Conservation (phyloP, 139 green algal species). For the Diplosphaera chodatii region DNA sequence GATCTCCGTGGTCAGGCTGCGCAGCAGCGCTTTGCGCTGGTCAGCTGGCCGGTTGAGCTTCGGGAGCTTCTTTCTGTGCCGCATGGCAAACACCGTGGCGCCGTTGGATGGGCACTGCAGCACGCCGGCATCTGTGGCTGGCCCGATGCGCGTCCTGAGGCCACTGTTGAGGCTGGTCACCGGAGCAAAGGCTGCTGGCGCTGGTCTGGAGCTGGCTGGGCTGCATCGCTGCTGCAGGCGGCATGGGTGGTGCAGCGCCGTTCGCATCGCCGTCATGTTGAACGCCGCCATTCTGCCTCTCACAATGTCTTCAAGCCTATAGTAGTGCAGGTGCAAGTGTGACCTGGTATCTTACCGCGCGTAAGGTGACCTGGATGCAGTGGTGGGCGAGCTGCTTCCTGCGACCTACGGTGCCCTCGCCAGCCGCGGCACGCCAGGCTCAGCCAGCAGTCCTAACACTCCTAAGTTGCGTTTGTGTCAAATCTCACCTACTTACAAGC, state of each 20-base stretch:
- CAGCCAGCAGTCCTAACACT: too few relatives aligned
- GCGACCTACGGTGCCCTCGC: too few relatives aligned
- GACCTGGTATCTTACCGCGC: too few relatives aligned
- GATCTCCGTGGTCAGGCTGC: conserved; percentile 86
- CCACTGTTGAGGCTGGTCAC: neutral
- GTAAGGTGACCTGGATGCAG: too few relatives aligned
- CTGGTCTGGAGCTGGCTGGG: neutral
- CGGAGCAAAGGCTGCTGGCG: neutral
- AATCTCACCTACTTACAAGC: too few relatives aligned
- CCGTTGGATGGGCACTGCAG: conserved; percentile 38
- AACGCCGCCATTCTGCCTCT: neutral
- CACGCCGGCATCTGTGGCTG: neutral
- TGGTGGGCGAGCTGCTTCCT: too few relatives aligned
- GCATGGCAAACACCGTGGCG: conserved; percentile 71
- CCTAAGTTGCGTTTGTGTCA: too few relatives aligned
- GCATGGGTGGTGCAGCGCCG: neutral
- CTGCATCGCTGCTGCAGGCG: neutral
- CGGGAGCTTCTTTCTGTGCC: conserved; percentile 79
- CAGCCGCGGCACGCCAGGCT: too few relatives aligned
- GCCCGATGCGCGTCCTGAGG: neutral
- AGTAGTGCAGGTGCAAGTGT: too few relatives aligned
- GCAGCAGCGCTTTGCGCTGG: conserved; percentile 94
- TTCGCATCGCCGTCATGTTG: neutral
- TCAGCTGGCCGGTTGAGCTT: conserved; percentile 85
- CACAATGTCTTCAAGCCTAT: too few relatives aligned